These are phyloP conservation scores for Mycocentrospora acerina DNA, from an alignment of 2,329 filamentous ascomycete genomes.

Conservation along the genomic window DNA sequence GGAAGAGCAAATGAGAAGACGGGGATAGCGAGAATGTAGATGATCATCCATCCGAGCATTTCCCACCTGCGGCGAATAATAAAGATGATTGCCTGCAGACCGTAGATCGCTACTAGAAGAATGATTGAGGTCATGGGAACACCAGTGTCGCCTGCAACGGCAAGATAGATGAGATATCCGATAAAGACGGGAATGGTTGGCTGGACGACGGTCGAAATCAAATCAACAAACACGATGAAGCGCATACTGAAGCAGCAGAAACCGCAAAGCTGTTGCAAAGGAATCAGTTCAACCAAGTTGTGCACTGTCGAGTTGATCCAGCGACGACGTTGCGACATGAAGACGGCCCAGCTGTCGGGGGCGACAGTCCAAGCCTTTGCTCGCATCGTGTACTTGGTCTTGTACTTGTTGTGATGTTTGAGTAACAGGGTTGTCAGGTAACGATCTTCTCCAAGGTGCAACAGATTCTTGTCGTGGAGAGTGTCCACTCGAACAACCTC, in stretches of 20 bases:
- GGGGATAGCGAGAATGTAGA: conserved; percentile 88
- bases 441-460: conserved; percentile 96
- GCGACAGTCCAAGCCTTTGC: conserved; percentile 97
- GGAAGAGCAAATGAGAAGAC: conserved; percentile 90
- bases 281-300: conserved; percentile 94
- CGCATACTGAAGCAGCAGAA: conserved; percentile 99
- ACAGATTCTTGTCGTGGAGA: conserved; percentile 96
- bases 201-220: conserved; percentile 88
- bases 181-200: conserved; percentile 91
- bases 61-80: conserved; percentile 97
- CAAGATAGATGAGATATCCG: conserved; percentile 78
- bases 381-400: conserved; percentile 94
- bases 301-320: conserved; percentile 99
- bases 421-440: conserved; percentile 93
- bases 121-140: conserved; percentile 87
- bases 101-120: conserved; percentile 91
- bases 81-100: conserved; percentile 95
- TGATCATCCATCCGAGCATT: conserved; percentile 99
- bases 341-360: conserved; percentile 89
- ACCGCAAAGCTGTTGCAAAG: conserved; percentile 89
- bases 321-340: conserved; percentile 95
- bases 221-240: conserved; percentile 92
- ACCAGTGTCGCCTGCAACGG: conserved; percentile 61
- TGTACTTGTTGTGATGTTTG: conserved; percentile 90
- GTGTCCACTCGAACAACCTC: conserved; percentile 94